phyloP scores from a whole-genome alignment of 2,329 filamentous ascomycete genomes.

The Epichloe gansuensis region DNA sequence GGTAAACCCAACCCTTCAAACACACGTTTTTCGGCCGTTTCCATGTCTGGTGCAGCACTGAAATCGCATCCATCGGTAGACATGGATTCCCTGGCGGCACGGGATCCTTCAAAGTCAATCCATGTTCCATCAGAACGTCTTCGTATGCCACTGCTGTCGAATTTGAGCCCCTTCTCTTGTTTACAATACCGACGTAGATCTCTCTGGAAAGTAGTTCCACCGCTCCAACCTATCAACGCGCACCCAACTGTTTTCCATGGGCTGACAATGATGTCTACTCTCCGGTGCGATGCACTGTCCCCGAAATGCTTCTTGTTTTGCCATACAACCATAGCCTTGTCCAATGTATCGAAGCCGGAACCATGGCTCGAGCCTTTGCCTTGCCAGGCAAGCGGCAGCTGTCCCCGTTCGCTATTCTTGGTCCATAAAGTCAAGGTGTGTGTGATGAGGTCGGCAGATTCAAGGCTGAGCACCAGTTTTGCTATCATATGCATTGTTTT shows the following conservation, averaged over 20 bases:
- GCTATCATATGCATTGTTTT: conserved; percentile 60
- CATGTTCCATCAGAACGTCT: conserved; percentile 51
- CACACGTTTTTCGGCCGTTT: conserved; percentile 66
- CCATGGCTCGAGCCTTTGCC: conserved; percentile 25
- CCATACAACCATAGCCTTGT: conserved; percentile 91
- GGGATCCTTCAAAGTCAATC: conserved; percentile 49
- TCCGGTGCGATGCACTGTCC: conserved; percentile 46
- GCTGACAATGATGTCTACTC: conserved; percentile 84
- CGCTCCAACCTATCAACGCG: conserved; percentile 78
- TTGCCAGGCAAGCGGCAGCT: conserved; percentile 45
- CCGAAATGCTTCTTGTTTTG: conserved; percentile 30
- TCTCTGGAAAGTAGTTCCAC: conserved; percentile 79
- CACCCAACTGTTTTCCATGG: conserved; percentile 86
- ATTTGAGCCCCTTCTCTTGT: conserved; percentile 61
- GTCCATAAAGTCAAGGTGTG: conserved; percentile 65
- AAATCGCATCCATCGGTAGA: conserved; percentile 18
- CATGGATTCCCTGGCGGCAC: background rate
- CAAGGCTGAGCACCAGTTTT: conserved; percentile 59
- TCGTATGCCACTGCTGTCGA: conserved; percentile 80
- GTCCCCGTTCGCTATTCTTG: conserved; percentile 59
- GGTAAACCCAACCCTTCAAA: conserved; percentile 65
- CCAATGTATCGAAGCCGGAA: conserved; percentile 71
- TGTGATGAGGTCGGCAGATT: conserved; percentile 59
- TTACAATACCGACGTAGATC: conserved; percentile 76
- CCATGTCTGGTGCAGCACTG: conserved; percentile 46